A percentile compares a stretch with the other conserved stretches of the same genome.
These are phyloP conservation scores for Fragaria nilgerrensis DNA, from an alignment of 306 rosid genomes.

Conservation along the genomic window DNA sequence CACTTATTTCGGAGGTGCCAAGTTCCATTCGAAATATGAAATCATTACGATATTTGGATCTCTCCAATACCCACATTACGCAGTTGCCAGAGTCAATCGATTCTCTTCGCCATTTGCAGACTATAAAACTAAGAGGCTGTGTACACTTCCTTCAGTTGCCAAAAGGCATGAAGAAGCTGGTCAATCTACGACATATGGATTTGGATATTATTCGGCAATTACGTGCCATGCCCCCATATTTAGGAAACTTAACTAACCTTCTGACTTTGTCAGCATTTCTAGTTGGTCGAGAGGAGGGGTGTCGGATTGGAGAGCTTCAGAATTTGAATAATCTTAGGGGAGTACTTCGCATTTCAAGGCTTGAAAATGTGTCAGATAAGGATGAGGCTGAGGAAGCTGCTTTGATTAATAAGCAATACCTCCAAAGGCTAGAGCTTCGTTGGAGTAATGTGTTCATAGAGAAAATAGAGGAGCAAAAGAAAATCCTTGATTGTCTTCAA, in stretches of 20 bases:
- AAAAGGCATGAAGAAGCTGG: conserved; percentile 16
- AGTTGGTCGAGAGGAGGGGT: conserved; percentile 21
- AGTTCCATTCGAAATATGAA: conserved; percentile 23
- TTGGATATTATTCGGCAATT: conserved; percentile 17
- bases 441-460: conserved; percentile 8
- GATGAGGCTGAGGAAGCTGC: conserved; percentile 24
- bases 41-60: not conserved
- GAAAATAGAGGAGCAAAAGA: not conserved
- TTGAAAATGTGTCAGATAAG: not conserved
- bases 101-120: conserved; percentile 13
- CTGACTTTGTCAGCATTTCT: conserved; percentile 25
- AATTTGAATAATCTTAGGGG: conserved; percentile 11
- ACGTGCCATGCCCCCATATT: conserved; percentile 5
- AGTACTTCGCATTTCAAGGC: conserved; percentile 22
- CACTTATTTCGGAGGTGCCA: conserved; percentile 16
- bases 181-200: conserved; percentile 24
- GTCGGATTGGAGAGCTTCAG: conserved; percentile 14
- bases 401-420: conserved; percentile 6
- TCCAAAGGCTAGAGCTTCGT: conserved; percentile 1
- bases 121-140: conserved; percentile 17
- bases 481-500: conserved; percentile 18
- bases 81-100: conserved; percentile 16
- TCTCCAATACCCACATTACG: conserved; percentile 16
- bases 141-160: conserved; percentile 15
- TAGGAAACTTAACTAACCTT: conserved; percentile 22